These are phyloP conservation scores for Myriosclerotinia curreyana DNA, from an alignment of 2,329 filamentous ascomycete species.

Conservation along the genomic window DNA sequence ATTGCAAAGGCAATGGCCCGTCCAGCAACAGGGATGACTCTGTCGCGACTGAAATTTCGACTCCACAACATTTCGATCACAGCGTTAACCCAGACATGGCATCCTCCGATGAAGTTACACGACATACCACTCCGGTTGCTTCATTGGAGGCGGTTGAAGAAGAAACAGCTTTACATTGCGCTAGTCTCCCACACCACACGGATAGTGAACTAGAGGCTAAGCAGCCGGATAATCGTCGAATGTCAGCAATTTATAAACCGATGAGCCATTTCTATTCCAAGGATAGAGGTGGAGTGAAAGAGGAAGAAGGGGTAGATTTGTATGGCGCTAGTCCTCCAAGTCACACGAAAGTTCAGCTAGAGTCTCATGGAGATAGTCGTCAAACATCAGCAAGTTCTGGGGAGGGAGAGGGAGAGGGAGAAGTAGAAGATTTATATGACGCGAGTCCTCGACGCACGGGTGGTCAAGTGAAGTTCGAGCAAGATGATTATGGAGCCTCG, in stretches of 20 bases:
- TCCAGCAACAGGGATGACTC: not conserved
- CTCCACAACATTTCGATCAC: not conserved
- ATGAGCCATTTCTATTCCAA: not conserved
- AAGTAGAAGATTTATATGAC: not conserved
- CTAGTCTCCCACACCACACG: not conserved
- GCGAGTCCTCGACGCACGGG: not conserved
- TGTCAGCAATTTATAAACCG: not conserved
- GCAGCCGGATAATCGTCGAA: not conserved
- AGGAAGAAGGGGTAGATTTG: not conserved
- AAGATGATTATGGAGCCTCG: not conserved
- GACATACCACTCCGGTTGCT: not conserved
- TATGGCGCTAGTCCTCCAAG: rapidly evolving
- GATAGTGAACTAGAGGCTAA: not conserved
- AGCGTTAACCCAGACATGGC: not conserved
- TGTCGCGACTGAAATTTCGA: not conserved
- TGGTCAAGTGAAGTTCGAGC: not conserved
- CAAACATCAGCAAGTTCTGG: too few species aligned
- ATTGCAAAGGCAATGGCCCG: too few species aligned
- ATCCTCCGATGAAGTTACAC: not conserved
- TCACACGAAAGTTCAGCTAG: not conserved
- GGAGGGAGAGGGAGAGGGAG: not conserved
- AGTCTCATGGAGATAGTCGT: not conserved
- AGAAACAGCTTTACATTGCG: not conserved
- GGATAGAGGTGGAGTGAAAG: not conserved
- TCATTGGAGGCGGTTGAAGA: not conserved